A percentile compares a stretch with the other conserved stretches of the same genome.
Conservation (phyloP, 495 filamentous ascomycete species). For the Penicillium cosmopolitanum region DNA sequence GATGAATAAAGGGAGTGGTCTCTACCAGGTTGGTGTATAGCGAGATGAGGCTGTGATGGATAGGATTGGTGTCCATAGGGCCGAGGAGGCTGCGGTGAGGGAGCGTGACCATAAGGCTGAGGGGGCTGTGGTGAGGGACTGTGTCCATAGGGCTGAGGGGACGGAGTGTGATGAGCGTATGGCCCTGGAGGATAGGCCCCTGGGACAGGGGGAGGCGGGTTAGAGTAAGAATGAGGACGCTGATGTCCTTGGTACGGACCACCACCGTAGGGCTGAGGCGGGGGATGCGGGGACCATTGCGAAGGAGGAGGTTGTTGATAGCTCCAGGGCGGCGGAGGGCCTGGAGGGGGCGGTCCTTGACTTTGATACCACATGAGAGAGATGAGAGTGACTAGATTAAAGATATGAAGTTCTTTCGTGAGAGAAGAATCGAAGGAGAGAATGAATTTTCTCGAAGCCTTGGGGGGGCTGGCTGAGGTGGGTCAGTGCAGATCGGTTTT, state of each 20-base stretch:
- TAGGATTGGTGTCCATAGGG: conserved; percentile 16
- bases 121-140: conserved; percentile 1
- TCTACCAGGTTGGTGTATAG: conserved; percentile 6
- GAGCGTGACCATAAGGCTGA: conserved; percentile 16
- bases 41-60: conserved; percentile 16
- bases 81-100: conserved; percentile 25
- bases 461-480: conserved; percentile 6
- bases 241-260: background rate
- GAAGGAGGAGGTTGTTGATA: conserved; percentile 27
- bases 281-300: conserved; percentile 27
- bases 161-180: background rate
- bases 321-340: conserved; percentile 29
- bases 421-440: background rate
- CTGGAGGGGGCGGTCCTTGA: conserved; percentile 22
- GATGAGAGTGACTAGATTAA: background rate
- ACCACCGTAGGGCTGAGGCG: conserved; percentile 21
- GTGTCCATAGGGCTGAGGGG: background rate
- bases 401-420: conserved; percentile 1
- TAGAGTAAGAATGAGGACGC: background rate
- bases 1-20: background rate
- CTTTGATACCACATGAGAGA: conserved; percentile 34
- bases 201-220: background rate
- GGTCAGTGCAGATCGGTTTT: conserved; percentile 10
- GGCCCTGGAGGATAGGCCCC: conserved; percentile 7
- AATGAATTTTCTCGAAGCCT: conserved; percentile 6